Evolutionary conservation across 192 early-diverging fungal species (phyloP), one percentile per base, ranked within the genome.

Genomic region (Chytriomyces hyalinus): DNA sequence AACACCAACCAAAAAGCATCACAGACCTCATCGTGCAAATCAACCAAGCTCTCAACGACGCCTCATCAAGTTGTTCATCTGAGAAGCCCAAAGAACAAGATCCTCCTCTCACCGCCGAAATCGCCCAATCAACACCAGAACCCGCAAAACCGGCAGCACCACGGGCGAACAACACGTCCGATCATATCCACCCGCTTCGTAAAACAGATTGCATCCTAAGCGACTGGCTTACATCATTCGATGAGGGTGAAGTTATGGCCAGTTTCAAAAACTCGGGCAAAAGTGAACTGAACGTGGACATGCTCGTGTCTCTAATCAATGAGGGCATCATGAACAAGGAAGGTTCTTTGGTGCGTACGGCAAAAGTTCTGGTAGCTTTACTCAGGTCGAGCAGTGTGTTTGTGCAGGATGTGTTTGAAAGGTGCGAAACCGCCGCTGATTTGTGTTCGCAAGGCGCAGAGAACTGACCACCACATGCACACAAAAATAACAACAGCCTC

Each of bases 121-220:
- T 57, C 4, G 4, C 53, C 20, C 53, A 57, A 57, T 20, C 53
- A 20, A 57, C 13, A 57, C 53, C 53, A 57, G 53, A 20, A n/a
- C 53, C 53, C 20, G 53, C 36, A 36, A 36, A 36, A 36, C 36
- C 36, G 36, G 36, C 1, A 36, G 36, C 36, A 36, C 1, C 36
- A 36, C 36, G 36, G 36, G 36, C 36, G 36, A 36, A 36, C 36
- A 36, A 36, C 36, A 2, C 36, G 36, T 36, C 36, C 36, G 36
- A 36, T 64, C 11, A 64, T 11, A 64, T 10, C 62, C 20, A 63
- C 20, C n/a, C 36, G 1, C n/a, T 6, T 24, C 66, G 66, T 17
- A 70, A 70, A 22, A 70, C 53, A 22, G 68, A 70, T 13, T 28
- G 15, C 26, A 53, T 70, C 28, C 20, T 70, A 8, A 50, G 26